Conservation (phyloP, 441 rosid genomes). For the Lepidium campestre region DNA sequence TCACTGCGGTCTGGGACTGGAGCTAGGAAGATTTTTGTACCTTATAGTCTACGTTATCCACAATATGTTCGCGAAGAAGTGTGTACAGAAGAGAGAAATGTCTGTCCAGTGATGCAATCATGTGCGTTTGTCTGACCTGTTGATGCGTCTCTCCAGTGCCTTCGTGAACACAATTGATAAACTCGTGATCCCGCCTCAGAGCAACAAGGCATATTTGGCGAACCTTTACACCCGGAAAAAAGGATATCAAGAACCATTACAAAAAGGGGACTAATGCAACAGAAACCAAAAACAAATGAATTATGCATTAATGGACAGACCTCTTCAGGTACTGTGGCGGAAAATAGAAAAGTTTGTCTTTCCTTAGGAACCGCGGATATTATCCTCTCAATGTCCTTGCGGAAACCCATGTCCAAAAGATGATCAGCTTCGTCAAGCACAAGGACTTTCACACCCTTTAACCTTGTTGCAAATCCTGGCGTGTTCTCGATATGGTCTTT, state of each 20-base stretch:
- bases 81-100: constrained; percentile 65
- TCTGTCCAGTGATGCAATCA: constrained; percentile 70
- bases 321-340: constrained; percentile 90
- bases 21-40: constrained; percentile 29
- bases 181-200: constrained; percentile 78
- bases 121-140: constrained; percentile 71
- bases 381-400: constrained; percentile 84
- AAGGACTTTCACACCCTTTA: constrained; percentile 87
- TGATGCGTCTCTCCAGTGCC: constrained; percentile 82
- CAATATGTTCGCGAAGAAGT: constrained; percentile 72
- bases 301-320: constrained; percentile 34
- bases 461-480: constrained; percentile 79
- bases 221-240: constrained; percentile 46
- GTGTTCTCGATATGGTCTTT: constrained; percentile 90
- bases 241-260: constrained; percentile 13
- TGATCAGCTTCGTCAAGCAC: constrained; percentile 97
- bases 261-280: not conserved
- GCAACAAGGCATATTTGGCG: constrained; percentile 83
- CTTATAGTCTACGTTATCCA: constrained; percentile 78
- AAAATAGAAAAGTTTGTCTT: constrained; percentile 83
- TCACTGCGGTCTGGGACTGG: not conserved
- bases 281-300: constrained; percentile 4
- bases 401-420: constrained; percentile 90
- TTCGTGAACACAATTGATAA: constrained; percentile 75
- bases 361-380: constrained; percentile 76